Conservation (phyloP, 306 rosid species). For the Vigna trinervia region DNA sequence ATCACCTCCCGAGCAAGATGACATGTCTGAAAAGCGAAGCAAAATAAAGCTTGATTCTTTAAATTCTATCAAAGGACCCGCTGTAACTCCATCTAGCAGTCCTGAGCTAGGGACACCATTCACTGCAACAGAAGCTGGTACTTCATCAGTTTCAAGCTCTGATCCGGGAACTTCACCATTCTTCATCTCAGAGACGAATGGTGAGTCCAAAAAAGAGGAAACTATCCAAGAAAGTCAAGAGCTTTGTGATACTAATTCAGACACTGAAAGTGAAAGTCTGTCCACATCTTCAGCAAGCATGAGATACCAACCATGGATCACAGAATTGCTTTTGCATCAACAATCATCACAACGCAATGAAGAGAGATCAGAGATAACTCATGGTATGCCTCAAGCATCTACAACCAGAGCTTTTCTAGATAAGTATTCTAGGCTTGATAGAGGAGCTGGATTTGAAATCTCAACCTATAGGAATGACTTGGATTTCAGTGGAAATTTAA, state of each 20-base stretch:
- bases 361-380: slow-evolving; percentile 59
- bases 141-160: slow-evolving; percentile 94
- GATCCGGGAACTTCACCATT: slow-evolving; percentile 96
- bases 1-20: slow-evolving; percentile 61
- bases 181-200: slow-evolving; percentile 68
- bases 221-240: slow-evolving; percentile 69
- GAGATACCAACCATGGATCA: slow-evolving; percentile 91
- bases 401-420: slow-evolving; percentile 64
- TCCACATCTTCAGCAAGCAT: slow-evolving; percentile 76
- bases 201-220: slow-evolving; percentile 72
- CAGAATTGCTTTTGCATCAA: slow-evolving; percentile 67
- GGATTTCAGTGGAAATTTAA: slow-evolving; percentile 78
- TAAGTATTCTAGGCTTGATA: slow-evolving; percentile 69
- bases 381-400: slow-evolving; percentile 61
- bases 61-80: slow-evolving; percentile 69
- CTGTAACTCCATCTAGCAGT: slow-evolving; percentile 93
- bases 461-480: slow-evolving; percentile 60
- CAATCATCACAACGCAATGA: slow-evolving; percentile 58
- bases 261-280: slow-evolving; percentile 77
- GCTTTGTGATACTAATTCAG: slow-evolving; percentile 73
- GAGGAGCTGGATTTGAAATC: slow-evolving; percentile 68
- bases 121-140: slow-evolving; percentile 84
- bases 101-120: slow-evolving; percentile 97
- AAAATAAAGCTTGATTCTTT: slow-evolving; percentile 58
- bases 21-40: slow-evolving; percentile 55